Percentiles rank a stretch among this genome's conserved stretches.
These are phyloP conservation scores for Dipodascus albidus DNA, from an alignment of 805 yeast genomes.

Conservation along the genomic window DNA sequence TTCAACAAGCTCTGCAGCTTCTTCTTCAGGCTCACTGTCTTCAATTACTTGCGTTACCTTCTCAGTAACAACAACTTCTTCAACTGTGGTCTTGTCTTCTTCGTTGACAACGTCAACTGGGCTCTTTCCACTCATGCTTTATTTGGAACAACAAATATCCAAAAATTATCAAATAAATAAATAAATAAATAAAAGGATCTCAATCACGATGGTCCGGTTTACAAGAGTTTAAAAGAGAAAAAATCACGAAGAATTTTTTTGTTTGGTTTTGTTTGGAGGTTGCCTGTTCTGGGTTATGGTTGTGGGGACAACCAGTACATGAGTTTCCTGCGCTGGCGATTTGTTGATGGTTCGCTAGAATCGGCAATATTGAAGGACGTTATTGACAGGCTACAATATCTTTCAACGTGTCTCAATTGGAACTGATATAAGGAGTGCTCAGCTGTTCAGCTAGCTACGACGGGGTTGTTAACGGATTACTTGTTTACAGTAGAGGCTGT, in stretches of 20 bases:
- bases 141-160: background rate
- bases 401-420: too few species aligned
- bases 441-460: too few species aligned
- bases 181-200: too few species aligned
- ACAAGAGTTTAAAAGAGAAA: background rate
- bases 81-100: background rate
- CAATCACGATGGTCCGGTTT: background rate
- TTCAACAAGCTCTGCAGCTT: background rate
- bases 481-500: too few species aligned
- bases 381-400: too few species aligned
- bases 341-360: too few species aligned
- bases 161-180: background rate
- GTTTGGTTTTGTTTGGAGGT: background rate
- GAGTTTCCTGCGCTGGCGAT: background rate
- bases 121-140: background rate
- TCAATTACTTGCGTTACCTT: background rate
- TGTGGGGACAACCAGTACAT: background rate
- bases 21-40: background rate
- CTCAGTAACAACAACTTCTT: background rate
- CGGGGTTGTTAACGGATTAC: too few species aligned
- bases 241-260: background rate
- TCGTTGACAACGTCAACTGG: background rate
- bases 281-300: slow-evolving; percentile 2
- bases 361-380: too few species aligned
- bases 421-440: too few species aligned